phyloP scores from a whole-genome alignment of 129 eudicot genomes.

The Flaveria ramosissima region DNA sequence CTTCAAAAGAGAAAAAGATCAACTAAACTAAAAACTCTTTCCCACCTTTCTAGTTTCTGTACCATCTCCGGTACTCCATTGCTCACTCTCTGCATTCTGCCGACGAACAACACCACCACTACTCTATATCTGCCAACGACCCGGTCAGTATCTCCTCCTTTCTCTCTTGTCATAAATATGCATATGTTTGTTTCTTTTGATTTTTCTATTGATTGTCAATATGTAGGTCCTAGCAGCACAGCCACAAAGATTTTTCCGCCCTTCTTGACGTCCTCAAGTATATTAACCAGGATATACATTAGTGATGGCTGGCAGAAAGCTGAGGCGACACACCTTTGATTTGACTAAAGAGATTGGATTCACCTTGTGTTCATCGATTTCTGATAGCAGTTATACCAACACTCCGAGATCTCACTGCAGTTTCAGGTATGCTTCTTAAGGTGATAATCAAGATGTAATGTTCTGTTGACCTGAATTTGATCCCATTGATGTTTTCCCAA shows the following conservation, averaged over 20 bases:
- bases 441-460: neutral
- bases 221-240: neutral
- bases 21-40: too few relatives aligned
- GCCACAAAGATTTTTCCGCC: neutral
- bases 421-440: conserved; percentile 47
- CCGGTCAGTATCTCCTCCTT: too few relatives aligned
- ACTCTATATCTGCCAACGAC: too few relatives aligned
- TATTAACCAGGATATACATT: neutral
- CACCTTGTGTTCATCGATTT: conserved; percentile 53
- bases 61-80: too few relatives aligned
- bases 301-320: conserved; percentile 46
- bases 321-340: conserved; percentile 35
- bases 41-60: too few relatives aligned
- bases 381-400: conserved; percentile 57
- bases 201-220: conserved; percentile 4
- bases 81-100: too few relatives aligned
- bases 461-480: conserved; percentile 8
- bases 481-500: neutral
- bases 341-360: conserved; percentile 45
- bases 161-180: too few relatives aligned
- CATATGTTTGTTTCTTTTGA: neutral
- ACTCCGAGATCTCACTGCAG: conserved; percentile 55
- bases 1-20: too few relatives aligned
- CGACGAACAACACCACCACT: too few relatives aligned
- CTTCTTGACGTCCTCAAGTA: neutral